Evolutionary conservation across 768 basidiomycete genomes (phyloP).

Genomic region (Chalciporus piperatus): DNA sequence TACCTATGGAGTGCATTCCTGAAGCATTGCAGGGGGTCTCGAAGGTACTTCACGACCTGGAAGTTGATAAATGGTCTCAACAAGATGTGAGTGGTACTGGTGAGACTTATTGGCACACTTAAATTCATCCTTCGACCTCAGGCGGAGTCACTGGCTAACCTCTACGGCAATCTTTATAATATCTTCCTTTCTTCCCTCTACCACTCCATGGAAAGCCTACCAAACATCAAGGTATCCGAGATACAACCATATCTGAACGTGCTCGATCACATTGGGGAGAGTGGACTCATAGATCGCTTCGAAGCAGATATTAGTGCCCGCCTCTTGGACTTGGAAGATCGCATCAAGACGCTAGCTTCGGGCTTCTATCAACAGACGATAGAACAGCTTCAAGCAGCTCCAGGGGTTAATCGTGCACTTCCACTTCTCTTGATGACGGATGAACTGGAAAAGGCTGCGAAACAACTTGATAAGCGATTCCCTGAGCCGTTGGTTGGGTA

Average conservation of each 20-base stretch:
- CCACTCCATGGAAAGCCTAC: constrained; percentile 75
- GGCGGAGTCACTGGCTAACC: constrained; percentile 65
- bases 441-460: constrained; percentile 84
- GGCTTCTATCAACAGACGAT: constrained; percentile 63
- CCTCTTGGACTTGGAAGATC: constrained; percentile 63
- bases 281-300: constrained; percentile 67
- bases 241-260: constrained; percentile 62
- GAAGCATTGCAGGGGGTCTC: constrained; percentile 78
- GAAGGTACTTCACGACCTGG: constrained; percentile 67
- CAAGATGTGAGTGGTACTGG: constrained; percentile 64
- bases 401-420: constrained; percentile 78
- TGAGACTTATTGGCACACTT: constrained; percentile 1
- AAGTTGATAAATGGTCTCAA: constrained; percentile 72
- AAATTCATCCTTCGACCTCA: constrained; percentile 27
- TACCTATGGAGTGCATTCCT: constrained; percentile 92
- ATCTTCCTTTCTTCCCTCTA: constrained; percentile 84
- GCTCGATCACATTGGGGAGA: constrained; percentile 68
- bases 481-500: constrained; percentile 80
- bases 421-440: constrained; percentile 82
- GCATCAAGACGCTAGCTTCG: constrained; percentile 55
- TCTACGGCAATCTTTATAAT: constrained; percentile 77
- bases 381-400: constrained; percentile 59
- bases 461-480: constrained; percentile 84
- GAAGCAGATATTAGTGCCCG: constrained; percentile 71
- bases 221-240: constrained; percentile 69